Evolutionary conservation across 2,329 filamentous ascomycete genomes (phyloP), one percentile per base, ranked within the genome.

Genomic region (Venturia carpophila): DNA sequence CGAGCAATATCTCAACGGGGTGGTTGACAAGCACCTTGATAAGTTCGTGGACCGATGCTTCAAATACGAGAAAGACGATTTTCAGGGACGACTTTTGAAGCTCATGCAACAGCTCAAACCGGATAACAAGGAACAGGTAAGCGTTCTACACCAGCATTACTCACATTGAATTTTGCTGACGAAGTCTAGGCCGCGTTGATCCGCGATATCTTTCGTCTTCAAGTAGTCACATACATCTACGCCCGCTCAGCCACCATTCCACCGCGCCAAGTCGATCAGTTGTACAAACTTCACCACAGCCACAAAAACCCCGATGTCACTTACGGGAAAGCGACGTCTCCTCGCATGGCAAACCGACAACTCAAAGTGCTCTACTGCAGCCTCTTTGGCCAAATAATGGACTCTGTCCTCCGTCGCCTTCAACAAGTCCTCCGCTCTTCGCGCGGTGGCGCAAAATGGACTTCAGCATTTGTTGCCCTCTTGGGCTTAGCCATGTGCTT

Each of bases 221-320:
- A 79, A 41, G 72, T 80, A 3, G 74, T 77, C 58, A 81, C 79
- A 0, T 80, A 78, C 69, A 80, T 81, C 66, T 80, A 81, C 77
- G 76, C 75, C 41, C 79, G 79, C 68, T 78, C 79, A 5, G 70
- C 81, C 41, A 79, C 75, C 45, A 77, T 82, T 34, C 72, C 74
- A 30, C 72, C 76, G 66, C 74, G 72, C 34, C 75, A 77, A 30
- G 68, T 68, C 21, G 66, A 70, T 6, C 73, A 75, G 21, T 71
- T 80, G n/a, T 69, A 70, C 30, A 72, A 73, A 30, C 73, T 81
- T 67, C 74, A 73, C 39, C 75, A 56, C 49, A 45, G 74, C 66
- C 68, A 71, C 37, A 47, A 39, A 11, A 43, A 65, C 37, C 37
- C 24, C 34, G 17, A 43, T 27, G 30, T 62, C 27, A 19, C 42